These are phyloP conservation scores for Batrachochytrium dendrobatidis DNA, from an alignment of 371 early-diverging fungal species.

Conservation along the genomic window DNA sequence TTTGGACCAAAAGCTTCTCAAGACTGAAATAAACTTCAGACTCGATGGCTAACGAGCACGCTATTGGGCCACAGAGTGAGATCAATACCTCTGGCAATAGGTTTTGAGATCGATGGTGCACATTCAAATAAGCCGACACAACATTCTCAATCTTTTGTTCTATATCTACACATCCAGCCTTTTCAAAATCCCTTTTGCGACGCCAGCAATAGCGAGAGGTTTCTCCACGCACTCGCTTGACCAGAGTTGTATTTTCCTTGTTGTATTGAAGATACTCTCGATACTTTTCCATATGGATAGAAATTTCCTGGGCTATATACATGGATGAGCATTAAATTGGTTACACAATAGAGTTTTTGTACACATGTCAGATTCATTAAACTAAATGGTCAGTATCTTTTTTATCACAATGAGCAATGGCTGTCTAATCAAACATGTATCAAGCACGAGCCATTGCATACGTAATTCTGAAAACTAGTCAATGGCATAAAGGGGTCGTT, in stretches of 20 bases:
- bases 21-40: slow-evolving; percentile 78
- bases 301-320: slow-evolving; percentile 61
- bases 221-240: slow-evolving; percentile 83
- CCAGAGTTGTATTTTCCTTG: slow-evolving; percentile 64
- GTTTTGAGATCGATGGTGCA: slow-evolving; percentile 70
- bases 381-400: too few relatives aligned
- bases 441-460: too few relatives aligned
- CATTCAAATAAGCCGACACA: slow-evolving; percentile 72
- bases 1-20: slow-evolving; percentile 57
- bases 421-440: too few relatives aligned
- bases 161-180: slow-evolving; percentile 3
- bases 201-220: slow-evolving; percentile 61
- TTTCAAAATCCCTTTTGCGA: slow-evolving; percentile 21
- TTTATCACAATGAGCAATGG: too few relatives aligned
- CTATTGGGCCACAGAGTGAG: slow-evolving; percentile 78
- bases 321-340: background rate
- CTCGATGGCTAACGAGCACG: slow-evolving; percentile 59
- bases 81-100: slow-evolving; percentile 55
- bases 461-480: too few relatives aligned
- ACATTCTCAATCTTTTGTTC: slow-evolving; percentile 60
- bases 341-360: background rate
- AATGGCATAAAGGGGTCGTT: too few relatives aligned
- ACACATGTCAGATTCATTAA: too few relatives aligned
- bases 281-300: slow-evolving; percentile 55
- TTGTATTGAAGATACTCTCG: slow-evolving; percentile 70